Conservation (phyloP, 257 asterid species). For the Solanum sejunctum region DNA sequence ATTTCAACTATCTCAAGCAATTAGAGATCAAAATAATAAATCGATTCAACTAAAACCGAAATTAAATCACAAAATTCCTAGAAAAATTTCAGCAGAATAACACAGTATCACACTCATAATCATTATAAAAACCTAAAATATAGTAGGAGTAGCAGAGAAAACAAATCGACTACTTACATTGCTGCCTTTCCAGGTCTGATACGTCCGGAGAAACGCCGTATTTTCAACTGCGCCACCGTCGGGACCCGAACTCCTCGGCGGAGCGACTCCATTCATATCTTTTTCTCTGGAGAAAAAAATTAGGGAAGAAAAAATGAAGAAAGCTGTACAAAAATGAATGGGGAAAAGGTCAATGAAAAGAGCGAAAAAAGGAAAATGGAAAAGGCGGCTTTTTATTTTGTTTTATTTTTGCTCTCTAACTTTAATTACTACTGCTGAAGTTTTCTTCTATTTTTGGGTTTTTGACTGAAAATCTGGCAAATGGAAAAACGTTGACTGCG, state of each 20-base stretch:
- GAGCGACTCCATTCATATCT: constrained; percentile 23
- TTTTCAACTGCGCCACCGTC: constrained; percentile 11
- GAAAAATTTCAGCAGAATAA: neutral
- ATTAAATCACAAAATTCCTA: neutral
- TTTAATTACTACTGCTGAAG: neutral
- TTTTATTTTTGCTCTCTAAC: neutral
- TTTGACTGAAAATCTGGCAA: neutral
- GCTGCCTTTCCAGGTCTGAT: constrained; percentile 32
- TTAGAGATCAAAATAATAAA: neutral
- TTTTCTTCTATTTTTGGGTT: neutral
- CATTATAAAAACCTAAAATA: neutral
- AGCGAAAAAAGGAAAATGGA: neutral
- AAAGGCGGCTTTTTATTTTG: constrained; percentile 5
- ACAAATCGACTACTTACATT: constrained; percentile 8
- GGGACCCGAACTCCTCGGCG: constrained; percentile 16
- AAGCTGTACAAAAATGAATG: constrained; percentile 1
- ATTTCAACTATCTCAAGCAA: neutral
- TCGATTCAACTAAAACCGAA: neutral
- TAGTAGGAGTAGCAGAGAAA: neutral
- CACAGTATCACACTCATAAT: neutral
- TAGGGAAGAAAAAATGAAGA: neutral
- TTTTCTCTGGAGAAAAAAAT: neutral
- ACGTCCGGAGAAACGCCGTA: constrained; percentile 5
- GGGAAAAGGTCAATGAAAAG: neutral
- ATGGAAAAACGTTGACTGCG: neutral